Evolutionary conservation across 345 rosid genomes (phyloP).

Genomic region (Melaleuca quinquenervia): DNA sequence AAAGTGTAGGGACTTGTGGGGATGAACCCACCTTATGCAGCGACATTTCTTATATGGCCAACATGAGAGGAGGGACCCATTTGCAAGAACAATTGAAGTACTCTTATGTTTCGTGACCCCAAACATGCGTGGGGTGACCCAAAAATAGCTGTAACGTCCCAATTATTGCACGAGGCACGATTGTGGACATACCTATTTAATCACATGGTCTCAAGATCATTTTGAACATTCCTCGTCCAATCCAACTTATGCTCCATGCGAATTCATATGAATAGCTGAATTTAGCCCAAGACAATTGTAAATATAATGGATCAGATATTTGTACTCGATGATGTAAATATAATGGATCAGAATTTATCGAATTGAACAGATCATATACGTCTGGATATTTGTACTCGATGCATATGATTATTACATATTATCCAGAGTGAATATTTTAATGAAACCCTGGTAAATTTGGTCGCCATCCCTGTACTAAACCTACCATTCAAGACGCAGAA

Average conservation of each 20-base stretch:
- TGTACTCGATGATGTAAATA: not conserved
- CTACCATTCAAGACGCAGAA: not conserved
- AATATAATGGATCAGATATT: not conserved
- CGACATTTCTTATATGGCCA: not conserved
- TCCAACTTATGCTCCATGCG: fast-evolving
- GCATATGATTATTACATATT: not conserved
- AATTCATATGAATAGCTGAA: not conserved
- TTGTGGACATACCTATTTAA: not conserved
- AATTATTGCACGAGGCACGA: not conserved
- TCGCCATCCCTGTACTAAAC: not conserved
- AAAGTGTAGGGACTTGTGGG: not conserved
- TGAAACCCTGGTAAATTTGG: not conserved
- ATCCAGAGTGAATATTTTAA: not conserved
- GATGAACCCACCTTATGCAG: not conserved
- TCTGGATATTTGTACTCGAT: not conserved
- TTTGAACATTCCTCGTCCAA: not conserved
- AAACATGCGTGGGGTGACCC: not conserved
- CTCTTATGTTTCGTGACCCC: not conserved
- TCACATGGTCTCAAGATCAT: not conserved
- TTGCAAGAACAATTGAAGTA: not conserved
- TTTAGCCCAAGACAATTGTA: not conserved
- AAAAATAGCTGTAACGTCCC: not conserved
- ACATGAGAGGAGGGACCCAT: not conserved
- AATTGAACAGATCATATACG: not conserved
- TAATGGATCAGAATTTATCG: not conserved